phyloP scores from a whole-genome alignment of 768 basidiomycete genomes.

The Auriscalpium microsporum region DNA sequence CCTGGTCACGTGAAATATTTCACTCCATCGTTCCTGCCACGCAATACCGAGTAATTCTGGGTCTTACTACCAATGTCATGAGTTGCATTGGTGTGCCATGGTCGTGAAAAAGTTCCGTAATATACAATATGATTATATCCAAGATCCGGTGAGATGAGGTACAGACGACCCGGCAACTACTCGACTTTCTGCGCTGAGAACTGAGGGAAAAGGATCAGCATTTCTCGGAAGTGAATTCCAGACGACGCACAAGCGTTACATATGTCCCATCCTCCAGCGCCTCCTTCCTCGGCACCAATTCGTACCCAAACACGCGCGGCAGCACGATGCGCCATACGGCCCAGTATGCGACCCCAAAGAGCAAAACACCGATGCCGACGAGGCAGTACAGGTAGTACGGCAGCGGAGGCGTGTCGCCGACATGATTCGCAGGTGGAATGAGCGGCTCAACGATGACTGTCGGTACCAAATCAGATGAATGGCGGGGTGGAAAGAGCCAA shows the following conservation, averaged over 20 bases:
- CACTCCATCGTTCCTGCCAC: too few species aligned
- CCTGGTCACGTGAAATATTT: too few species aligned
- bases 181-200: too few species aligned
- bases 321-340: slow-evolving; percentile 43
- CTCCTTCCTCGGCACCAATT: slow-evolving; percentile 42
- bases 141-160: too few species aligned
- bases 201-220: too few species aligned
- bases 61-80: too few species aligned
- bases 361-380: slow-evolving; percentile 42
- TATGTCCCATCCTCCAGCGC: slow-evolving; percentile 43
- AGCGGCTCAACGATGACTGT: slow-evolving; percentile 49
- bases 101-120: too few species aligned
- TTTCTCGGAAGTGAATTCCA: too few species aligned
- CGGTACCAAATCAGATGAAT: not conserved
- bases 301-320: slow-evolving; percentile 40
- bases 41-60: too few species aligned
- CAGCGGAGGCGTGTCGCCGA: slow-evolving; percentile 52
- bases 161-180: too few species aligned
- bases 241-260: slow-evolving; percentile 37
- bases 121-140: too few species aligned
- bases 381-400: slow-evolving; percentile 55
- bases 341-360: slow-evolving; percentile 45
- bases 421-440: slow-evolving; percentile 41
- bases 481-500: not conserved
- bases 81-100: too few species aligned